Evolutionary conservation across 148 eudicot species (phyloP).

Genomic region (Cornus controversa): DNA sequence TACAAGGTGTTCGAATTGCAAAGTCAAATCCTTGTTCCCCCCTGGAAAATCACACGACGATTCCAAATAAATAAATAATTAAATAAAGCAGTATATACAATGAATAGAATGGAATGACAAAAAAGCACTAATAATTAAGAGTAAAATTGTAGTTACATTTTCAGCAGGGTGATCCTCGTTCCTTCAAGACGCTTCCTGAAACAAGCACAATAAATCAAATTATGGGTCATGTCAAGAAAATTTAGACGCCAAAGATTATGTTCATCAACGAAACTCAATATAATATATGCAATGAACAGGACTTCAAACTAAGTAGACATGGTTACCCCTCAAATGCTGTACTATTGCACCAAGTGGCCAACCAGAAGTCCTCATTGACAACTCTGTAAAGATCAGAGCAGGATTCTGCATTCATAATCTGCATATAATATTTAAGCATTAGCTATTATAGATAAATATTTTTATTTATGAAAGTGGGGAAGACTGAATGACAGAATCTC

Average conservation of each 20-base stretch:
- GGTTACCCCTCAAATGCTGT: slow-evolving; percentile 78
- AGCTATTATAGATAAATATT: not conserved
- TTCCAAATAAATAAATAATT: not conserved
- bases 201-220: slow-evolving; percentile 20
- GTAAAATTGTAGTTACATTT: slow-evolving; percentile 47
- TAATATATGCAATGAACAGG: slow-evolving; percentile 1
- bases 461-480: not conserved
- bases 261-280: not conserved
- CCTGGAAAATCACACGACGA: slow-evolving; percentile 40
- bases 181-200: slow-evolving; percentile 90
- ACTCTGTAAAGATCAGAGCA: slow-evolving; percentile 78
- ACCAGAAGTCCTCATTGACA: slow-evolving; percentile 94
- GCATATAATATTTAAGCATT: slow-evolving; percentile 15
- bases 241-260: not conserved
- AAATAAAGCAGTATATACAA: slow-evolving; percentile 9
- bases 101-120: slow-evolving; percentile 2
- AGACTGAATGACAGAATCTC: not conserved
- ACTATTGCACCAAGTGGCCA: slow-evolving; percentile 89
- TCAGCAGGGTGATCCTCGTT: slow-evolving; percentile 81
- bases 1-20: slow-evolving; percentile 87
- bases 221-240: slow-evolving; percentile 10
- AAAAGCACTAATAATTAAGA: slow-evolving; percentile 7
- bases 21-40: slow-evolving; percentile 85
- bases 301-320: slow-evolving; percentile 10
- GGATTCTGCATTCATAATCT: slow-evolving; percentile 78